Evolutionary conservation across 805 yeast species (phyloP).

Genomic region (Kockiozyma suomiensis): DNA sequence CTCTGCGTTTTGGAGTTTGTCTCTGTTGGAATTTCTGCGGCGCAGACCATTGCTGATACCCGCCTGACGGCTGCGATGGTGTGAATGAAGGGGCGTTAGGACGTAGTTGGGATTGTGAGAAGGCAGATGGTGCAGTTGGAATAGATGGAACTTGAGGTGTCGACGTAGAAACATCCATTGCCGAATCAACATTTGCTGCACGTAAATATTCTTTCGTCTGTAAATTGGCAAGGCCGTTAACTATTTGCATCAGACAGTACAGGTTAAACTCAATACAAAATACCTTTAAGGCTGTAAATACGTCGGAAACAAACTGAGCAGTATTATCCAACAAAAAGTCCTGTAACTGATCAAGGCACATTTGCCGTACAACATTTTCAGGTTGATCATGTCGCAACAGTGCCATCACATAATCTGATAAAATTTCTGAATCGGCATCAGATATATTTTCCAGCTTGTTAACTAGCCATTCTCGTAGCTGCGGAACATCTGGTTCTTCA

Average conservation of each 20-base stretch:
- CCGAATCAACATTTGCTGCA: background rate
- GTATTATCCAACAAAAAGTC: conserved; percentile 46
- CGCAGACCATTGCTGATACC: background rate
- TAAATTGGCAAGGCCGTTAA: background rate
- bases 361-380: conserved; percentile 41
- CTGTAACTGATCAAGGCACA: conserved; percentile 44
- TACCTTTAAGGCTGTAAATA: conserved; percentile 41
- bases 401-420: conserved; percentile 51
- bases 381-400: conserved; percentile 46
- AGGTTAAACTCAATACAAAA: too few relatives aligned
- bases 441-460: conserved; percentile 32
- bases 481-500: conserved; percentile 14
- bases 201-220: conserved; percentile 4
- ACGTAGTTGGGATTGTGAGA: background rate
- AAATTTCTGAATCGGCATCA: conserved; percentile 50
- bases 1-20: conserved; percentile 7
- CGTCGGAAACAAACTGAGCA: conserved; percentile 40
- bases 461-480: conserved; percentile 41
- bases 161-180: conserved; percentile 1
- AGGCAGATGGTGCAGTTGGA: conserved; percentile 4
- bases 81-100: background rate
- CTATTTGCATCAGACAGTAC: too few relatives aligned
- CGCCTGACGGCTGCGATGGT: background rate
- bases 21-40: background rate
- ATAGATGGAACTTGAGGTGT: too few relatives aligned